Base-by-base conservation (phyloP, 1,284 basidiomycete species). In the Fomitopsis schrenkii region DNA sequence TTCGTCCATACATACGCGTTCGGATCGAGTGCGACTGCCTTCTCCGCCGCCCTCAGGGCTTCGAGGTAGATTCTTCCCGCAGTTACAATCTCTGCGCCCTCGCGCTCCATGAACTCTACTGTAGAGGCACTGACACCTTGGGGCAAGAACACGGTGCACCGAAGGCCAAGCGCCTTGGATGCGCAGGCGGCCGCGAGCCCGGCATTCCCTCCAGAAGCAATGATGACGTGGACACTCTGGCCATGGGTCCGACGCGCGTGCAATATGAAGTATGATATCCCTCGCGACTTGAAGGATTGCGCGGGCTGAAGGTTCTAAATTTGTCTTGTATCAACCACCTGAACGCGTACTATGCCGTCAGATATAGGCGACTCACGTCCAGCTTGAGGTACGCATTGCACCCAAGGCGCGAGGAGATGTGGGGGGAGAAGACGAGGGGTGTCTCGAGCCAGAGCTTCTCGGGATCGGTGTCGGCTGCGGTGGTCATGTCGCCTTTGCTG, bases 211-310 rank as follows among this genome's bases (percentile, higher is more conserved):
- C 85, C 81, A 0, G 90, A 92, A 1, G 90, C 88, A 53, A 86
- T 83, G 38, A 91, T 75, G 48, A 86, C 76, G 70, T 90, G 88
- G 6, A 84, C 75, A 41, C 69, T 68, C 9, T 80, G 70, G 0
- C 87, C 88, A 59, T 82, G 76, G 22, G 71, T 74, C 58, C 79
- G 74, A 60, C 81, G 77, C 30, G 79, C 81, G 44, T 78, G 76
- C 66, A 84, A 79, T 3, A 84, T 77, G 66, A 87, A 87, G 63
- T 81, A 76, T 19, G 87, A 87, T 40, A 91, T 80, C 5, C 89
- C 88, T 26, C 90, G 80, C 65, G 82, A 86, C 71, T 93, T 91
- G 83, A 90, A 92, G 3, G 89, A 91, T 63, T 88, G 80, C 0
- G 83, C 83, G 0, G 86, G 86, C 60, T 92, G 90, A 1, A 91